A percentile compares a stretch with the other conserved stretches of the same genome.
Conservation (phyloP, 768 basidiomycete genomes). For the Macrolepiota dolichaula region DNA sequence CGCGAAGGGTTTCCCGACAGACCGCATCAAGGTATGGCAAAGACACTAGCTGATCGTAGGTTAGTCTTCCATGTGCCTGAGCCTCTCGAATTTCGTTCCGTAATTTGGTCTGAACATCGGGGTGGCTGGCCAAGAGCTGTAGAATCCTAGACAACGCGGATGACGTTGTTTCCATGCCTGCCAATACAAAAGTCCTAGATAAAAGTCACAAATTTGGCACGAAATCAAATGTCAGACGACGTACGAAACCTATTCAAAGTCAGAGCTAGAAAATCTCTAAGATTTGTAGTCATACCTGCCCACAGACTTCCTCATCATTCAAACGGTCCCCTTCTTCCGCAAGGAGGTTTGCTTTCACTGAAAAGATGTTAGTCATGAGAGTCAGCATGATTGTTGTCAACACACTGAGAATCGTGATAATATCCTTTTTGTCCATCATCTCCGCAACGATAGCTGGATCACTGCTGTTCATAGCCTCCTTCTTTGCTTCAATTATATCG, state of each 20-base stretch:
- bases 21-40: slow-evolving; percentile 23
- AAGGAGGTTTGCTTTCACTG: slow-evolving; percentile 33
- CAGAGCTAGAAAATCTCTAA: background rate
- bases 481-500: slow-evolving; percentile 35
- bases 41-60: slow-evolving; percentile 18
- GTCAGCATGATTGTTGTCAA: background rate
- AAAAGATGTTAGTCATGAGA: background rate
- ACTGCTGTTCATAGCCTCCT: slow-evolving; percentile 27
- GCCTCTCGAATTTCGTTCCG: slow-evolving; percentile 35
- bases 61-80: slow-evolving; percentile 12
- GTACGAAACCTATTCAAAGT: background rate
- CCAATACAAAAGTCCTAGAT: background rate
- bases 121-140: slow-evolving; percentile 34
- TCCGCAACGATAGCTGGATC: slow-evolving; percentile 29
- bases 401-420: slow-evolving; percentile 45
- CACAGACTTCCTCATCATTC: slow-evolving; percentile 29
- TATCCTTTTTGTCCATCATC: slow-evolving; percentile 39
- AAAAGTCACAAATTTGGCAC: no score
- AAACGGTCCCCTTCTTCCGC: slow-evolving; percentile 29
- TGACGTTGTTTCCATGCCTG: slow-evolving; percentile 24
- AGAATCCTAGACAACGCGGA: slow-evolving; percentile 32
- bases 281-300: slow-evolving; percentile 24
- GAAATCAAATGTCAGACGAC: background rate
- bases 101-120: slow-evolving; percentile 30
- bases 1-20: slow-evolving; percentile 31